phyloP scores from a whole-genome alignment of 495 filamentous ascomycete genomes.

The Lentithecium fluviatile region DNA sequence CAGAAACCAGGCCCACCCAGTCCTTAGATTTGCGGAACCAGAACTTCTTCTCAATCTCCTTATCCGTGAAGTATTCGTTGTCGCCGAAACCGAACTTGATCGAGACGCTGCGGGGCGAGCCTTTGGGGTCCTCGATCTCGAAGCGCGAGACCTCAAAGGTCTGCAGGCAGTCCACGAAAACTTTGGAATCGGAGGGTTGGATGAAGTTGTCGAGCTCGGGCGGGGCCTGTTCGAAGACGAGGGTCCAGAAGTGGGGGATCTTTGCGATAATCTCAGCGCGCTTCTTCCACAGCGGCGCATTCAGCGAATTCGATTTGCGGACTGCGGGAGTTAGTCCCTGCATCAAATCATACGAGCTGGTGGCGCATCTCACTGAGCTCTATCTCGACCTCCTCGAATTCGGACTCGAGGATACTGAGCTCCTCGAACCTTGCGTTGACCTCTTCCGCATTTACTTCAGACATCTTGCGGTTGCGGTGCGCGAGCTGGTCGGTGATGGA shows the following conservation, averaged over 20 bases:
- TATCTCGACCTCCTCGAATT: constrained; percentile 68
- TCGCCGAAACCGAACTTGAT: constrained; percentile 61
- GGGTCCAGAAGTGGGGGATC: constrained; percentile 83
- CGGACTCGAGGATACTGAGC: constrained; percentile 45
- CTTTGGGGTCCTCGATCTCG: constrained; percentile 60
- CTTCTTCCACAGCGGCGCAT: constrained; percentile 64
- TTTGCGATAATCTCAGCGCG: constrained; percentile 64
- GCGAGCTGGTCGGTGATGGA: background rate
- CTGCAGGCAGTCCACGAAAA: constrained; percentile 62
- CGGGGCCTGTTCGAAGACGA: constrained; percentile 81
- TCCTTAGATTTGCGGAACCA: constrained; percentile 68
- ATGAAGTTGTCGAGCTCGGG: constrained; percentile 81
- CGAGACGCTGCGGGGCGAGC: constrained; percentile 64
- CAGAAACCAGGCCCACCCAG: constrained; percentile 72
- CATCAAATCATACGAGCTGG: background rate
- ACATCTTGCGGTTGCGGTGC: constrained; percentile 28
- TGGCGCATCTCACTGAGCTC: constrained; percentile 57
- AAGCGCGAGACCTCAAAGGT: constrained; percentile 69
- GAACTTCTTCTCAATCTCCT: constrained; percentile 82
- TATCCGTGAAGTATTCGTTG: constrained; percentile 75
- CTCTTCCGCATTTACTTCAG: constrained; percentile 30
- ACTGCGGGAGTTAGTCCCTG: constrained; percentile 45
- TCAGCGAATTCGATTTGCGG: constrained; percentile 53
- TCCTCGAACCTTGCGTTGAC: constrained; percentile 39
- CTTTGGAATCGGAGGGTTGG: constrained; percentile 67